phyloP scores from a whole-genome alignment of 108 stramenopile genomes.

The Mediolabrus comicus region DNA sequence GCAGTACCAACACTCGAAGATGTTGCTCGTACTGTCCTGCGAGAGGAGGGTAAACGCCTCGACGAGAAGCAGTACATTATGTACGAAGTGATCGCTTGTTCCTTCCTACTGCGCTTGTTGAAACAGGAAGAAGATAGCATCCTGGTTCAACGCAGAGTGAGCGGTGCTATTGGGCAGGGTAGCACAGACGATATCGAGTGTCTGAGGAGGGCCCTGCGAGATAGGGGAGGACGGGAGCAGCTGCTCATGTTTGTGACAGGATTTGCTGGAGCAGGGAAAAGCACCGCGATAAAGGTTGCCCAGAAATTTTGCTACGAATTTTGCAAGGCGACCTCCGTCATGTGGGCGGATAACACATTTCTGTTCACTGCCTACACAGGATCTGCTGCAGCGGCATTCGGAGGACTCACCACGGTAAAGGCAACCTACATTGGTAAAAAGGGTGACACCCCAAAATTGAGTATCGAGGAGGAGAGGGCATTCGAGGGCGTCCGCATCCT shows the following conservation, averaged over 20 bases:
- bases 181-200: not conserved
- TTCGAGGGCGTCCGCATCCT: conserved; percentile 23
- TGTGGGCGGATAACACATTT: conserved; percentile 16
- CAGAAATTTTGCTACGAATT: conserved; percentile 23
- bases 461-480: not conserved
- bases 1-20: not conserved
- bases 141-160: not conserved
- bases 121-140: not conserved
- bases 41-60: not conserved
- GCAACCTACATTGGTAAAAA: not conserved
- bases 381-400: conserved; percentile 14
- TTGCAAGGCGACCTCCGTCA: conserved; percentile 1
- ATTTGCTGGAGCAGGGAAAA: conserved; percentile 19
- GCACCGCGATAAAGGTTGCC: conserved; percentile 11
- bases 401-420: conserved; percentile 5
- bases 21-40: not conserved
- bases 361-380: conserved; percentile 30
- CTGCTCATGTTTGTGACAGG: conserved; percentile 27
- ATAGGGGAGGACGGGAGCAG: conserved; percentile 12
- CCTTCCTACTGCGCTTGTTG: not conserved
- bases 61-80: conserved; percentile 4
- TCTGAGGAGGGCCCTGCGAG: not conserved
- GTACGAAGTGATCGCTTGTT: conserved; percentile 12
- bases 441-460: not conserved
- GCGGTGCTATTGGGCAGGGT: not conserved